Percentiles rank a stretch among this genome's conserved stretches.
phyloP scores from a whole-genome alignment of 2,329 filamentous ascomycete species.

The Ascocoryne sarcoides region DNA sequence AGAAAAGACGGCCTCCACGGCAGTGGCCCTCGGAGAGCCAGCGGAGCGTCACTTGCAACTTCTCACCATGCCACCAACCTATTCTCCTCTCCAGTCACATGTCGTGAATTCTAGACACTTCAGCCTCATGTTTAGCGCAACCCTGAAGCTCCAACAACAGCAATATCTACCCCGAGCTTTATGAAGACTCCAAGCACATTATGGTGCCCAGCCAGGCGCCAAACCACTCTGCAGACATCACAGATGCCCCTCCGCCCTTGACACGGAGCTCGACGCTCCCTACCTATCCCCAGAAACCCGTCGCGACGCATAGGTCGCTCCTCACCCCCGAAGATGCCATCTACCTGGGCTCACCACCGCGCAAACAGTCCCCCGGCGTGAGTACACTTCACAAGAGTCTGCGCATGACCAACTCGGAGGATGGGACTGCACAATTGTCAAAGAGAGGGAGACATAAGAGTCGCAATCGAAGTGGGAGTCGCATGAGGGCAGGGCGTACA shows the following conservation, averaged over 20 bases:
- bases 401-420: slow-evolving; percentile 22
- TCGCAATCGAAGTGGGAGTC: slow-evolving; percentile 39
- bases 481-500: slow-evolving; percentile 54
- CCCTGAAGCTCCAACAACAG: not conserved
- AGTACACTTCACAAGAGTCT: slow-evolving; percentile 35
- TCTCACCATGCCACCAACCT: too few relatives aligned
- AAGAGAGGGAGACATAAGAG: slow-evolving; percentile 22
- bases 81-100: too few relatives aligned
- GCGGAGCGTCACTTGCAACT: too few relatives aligned
- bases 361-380: slow-evolving; percentile 34
- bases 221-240: not conserved
- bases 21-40: too few relatives aligned
- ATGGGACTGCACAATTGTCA: slow-evolving; percentile 9
- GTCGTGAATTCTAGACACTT: too few relatives aligned
- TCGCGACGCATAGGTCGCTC: slow-evolving; percentile 47
- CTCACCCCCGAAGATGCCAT: slow-evolving; percentile 83
- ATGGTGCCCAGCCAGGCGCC: slow-evolving; percentile 1
- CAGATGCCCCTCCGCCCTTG: slow-evolving; percentile 1
- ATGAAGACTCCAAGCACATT: not conserved
- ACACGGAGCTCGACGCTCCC: slow-evolving; percentile 1
- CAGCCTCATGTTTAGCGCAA: not conserved
- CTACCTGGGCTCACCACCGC: slow-evolving; percentile 49
- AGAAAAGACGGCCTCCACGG: too few relatives aligned
- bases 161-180: not conserved
- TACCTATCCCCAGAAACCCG: not conserved